Evolutionary conservation across 1,139 yeast species (phyloP).

Genomic region (Williopsis jadinii): DNA sequence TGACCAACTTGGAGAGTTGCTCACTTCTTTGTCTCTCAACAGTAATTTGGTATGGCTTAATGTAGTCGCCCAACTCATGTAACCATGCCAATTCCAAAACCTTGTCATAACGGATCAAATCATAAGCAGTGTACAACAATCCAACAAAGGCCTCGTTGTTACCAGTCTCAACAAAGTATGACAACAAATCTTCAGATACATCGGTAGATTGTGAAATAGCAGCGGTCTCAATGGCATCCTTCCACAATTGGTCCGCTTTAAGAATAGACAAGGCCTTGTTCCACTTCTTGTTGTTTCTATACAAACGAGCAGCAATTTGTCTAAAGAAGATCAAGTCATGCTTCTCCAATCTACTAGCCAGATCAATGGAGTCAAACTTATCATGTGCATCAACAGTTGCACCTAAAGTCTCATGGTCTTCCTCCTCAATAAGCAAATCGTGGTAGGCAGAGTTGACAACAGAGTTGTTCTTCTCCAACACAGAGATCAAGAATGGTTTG

Average conservation of each 20-base stretch:
- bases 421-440: conserved; percentile 91
- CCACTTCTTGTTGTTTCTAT: conserved; percentile 92
- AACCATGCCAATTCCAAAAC: conserved; percentile 91
- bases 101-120: conserved; percentile 70
- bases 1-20: conserved; percentile 55
- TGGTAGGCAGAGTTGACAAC: conserved; percentile 95
- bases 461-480: conserved; percentile 82
- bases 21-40: conserved; percentile 71
- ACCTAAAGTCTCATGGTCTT: conserved; percentile 84
- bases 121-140: conserved; percentile 79
- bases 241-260: conserved; percentile 91
- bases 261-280: conserved; percentile 80
- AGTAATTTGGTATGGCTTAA: conserved; percentile 89
- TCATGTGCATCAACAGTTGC: conserved; percentile 86
- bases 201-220: conserved; percentile 73
- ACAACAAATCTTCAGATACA: conserved; percentile 81
- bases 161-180: conserved; percentile 94
- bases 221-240: conserved; percentile 89
- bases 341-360: conserved; percentile 89
- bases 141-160: conserved; percentile 95
- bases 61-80: conserved; percentile 70
- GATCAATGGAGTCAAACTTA: conserved; percentile 84
- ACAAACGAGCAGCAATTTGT: conserved; percentile 90
- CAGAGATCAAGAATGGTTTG: conserved; percentile 90
- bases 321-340: conserved; percentile 89